These are phyloP conservation scores for Capsella bursapastoris DNA, from an alignment of 345 rosid species.

Conservation along the genomic window DNA sequence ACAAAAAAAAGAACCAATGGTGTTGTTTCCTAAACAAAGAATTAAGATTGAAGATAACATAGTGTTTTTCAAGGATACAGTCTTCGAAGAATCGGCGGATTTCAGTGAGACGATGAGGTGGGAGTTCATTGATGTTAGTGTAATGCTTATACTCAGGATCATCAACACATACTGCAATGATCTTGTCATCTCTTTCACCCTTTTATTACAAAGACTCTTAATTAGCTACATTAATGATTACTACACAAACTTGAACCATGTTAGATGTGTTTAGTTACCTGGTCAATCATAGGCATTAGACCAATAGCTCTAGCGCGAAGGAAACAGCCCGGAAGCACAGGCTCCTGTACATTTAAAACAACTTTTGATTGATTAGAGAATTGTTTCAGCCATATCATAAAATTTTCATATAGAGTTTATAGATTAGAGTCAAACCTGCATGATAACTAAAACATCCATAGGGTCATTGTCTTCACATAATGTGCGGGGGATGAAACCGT, in stretches of 20 bases:
- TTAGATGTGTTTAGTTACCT: constrained; percentile 43
- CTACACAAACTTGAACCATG: background rate
- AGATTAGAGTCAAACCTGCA: constrained; percentile 70
- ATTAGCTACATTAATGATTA: background rate
- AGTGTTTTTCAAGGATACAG: constrained; percentile 57
- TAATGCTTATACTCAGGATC: constrained; percentile 94
- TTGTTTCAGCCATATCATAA: background rate
- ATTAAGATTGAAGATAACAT: background rate
- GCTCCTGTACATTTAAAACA: constrained; percentile 55
- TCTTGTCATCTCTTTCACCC: constrained; percentile 99
- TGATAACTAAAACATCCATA: constrained; percentile 92
- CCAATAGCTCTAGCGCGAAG: constrained; percentile 94
- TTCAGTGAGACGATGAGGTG: constrained; percentile 95
- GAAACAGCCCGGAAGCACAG: constrained; percentile 96
- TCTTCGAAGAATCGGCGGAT: constrained; percentile 97
- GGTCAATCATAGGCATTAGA: constrained; percentile 98
- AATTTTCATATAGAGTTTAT: too few species aligned
- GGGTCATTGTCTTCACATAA: constrained; percentile 98
- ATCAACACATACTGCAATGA: constrained; percentile 96
- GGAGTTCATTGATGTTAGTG: constrained; percentile 78
- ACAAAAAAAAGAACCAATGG: background rate
- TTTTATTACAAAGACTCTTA: constrained; percentile 34
- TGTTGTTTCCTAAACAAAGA: background rate
- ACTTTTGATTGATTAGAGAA: background rate
- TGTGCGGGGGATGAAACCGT: constrained; percentile 96